Conservation (phyloP, 768 basidiomycete genomes). For the Mycena rosella region DNA sequence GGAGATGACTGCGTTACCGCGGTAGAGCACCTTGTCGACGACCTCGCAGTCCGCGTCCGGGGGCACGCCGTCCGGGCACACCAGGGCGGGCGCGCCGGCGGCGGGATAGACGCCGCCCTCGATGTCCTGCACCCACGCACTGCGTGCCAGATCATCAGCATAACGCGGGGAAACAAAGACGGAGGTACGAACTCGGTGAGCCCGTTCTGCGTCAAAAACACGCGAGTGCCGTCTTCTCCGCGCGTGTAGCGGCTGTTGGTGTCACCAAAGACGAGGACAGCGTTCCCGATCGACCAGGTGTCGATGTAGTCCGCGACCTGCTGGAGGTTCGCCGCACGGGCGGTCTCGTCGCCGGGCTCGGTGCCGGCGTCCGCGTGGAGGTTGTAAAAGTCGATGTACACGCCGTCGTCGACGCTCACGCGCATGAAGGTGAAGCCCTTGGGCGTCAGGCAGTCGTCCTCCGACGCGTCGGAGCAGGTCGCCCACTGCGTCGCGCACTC, state of each 20-base stretch:
- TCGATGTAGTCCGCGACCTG: constrained; percentile 48
- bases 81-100: constrained; percentile 41
- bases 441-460: constrained; percentile 54
- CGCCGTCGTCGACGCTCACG: constrained; percentile 46
- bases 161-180: background rate
- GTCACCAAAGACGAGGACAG: constrained; percentile 54
- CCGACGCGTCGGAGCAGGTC: constrained; percentile 35
- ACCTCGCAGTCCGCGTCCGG: constrained; percentile 50
- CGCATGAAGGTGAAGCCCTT: constrained; percentile 57
- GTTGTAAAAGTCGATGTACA: constrained; percentile 54
- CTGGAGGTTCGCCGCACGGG: constrained; percentile 48
- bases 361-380: constrained; percentile 54
- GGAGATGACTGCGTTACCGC: constrained; percentile 40
- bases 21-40: constrained; percentile 55
- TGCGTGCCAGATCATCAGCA: constrained; percentile 29
- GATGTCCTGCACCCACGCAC: constrained; percentile 49
- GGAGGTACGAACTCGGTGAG: constrained; percentile 16
- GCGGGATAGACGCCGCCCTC: constrained; percentile 44
- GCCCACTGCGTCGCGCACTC: constrained; percentile 12
- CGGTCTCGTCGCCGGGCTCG: constrained; percentile 47
- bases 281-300: constrained; percentile 48
- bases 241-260: constrained; percentile 54
- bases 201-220: constrained; percentile 34
- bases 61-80: constrained; percentile 50
- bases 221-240: constrained; percentile 37